Percentiles rank a stretch among this genome's conserved stretches.
phyloP scores from a whole-genome alignment of 305 asterid species.

The Solanum aculeatissimum region DNA sequence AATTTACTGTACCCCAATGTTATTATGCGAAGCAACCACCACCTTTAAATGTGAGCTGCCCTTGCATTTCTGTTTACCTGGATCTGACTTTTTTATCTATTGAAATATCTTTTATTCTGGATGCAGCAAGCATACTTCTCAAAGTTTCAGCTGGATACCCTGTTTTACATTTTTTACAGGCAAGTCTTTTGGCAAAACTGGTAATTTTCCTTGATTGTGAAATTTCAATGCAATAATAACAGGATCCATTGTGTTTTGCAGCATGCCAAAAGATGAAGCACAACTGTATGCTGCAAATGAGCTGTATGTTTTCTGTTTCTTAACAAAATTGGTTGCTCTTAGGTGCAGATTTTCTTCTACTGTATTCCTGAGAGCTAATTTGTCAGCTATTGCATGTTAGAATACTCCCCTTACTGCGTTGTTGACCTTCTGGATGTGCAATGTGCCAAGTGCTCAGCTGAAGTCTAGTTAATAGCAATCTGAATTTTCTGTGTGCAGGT shows the following conservation, averaged over 20 bases:
- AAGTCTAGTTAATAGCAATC: not conserved
- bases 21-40: constrained; percentile 56
- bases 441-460: not conserved
- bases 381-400: not conserved
- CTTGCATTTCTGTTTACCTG: not conserved
- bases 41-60: constrained; percentile 40
- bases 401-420: not conserved
- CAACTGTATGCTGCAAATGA: constrained; percentile 89
- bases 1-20: constrained; percentile 62
- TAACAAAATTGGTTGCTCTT: not conserved
- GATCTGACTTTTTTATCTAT: not conserved
- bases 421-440: not conserved
- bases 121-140: constrained; percentile 61
- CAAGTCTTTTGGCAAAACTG: constrained; percentile 3
- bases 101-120: not conserved
- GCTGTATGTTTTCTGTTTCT: constrained; percentile 43
- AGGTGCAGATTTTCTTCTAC: not conserved
- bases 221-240: not conserved
- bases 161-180: constrained; percentile 91
- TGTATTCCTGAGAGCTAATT: not conserved
- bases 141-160: constrained; percentile 52
- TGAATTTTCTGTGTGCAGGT: constrained; percentile 22
- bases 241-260: constrained; percentile 15
- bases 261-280: constrained; percentile 97
- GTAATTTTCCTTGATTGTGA: not conserved